Evolutionary conservation across 2,329 filamentous ascomycete species (phyloP), one percentile per base, ranked within the genome.

Genomic region (Plenodomus lindquistii): DNA sequence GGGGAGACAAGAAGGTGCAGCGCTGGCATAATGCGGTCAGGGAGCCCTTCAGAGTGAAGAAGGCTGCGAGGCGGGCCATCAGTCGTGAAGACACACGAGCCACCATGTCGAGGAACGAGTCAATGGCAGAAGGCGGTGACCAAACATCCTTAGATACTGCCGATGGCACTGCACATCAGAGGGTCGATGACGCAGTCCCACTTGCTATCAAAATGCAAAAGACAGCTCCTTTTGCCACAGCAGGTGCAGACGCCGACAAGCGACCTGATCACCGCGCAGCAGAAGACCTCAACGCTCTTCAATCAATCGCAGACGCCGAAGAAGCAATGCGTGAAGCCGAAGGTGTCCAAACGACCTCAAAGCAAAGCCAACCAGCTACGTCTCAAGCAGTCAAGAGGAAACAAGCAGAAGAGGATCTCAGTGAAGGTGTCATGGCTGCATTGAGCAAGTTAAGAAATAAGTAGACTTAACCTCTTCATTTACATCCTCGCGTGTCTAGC

Each of bases 1-100:
- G 92, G 92, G 94, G 94, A 27, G 90, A 95, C 73, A 91, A 90
- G 76, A 99, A 99, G 73, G 91, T 97, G 18, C 87, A 88, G 72
- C 83, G 85, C 48, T 97, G 93, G 93, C 87, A 82, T 59, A 82
- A 79, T 47, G 87, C 88, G 9, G 88, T 97, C 1, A 83, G 90
- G 50, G 91, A 96, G 72, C 90, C 91, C 0, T 97, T 97, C 62
- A 78, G 90, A 48, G 84, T 87, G 4, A 84, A 85, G 61, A 88
- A 87, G 63, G 83, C 88, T 2, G 83, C 81, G n/a, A 89, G 76
- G 57, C 70, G 78, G 34, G 76, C 73, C n/a, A 55, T 77, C 13
- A 63, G 54, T 34, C 66, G 66, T n/a, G 70, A 74, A 37, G 65
- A 65, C 37, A 66, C 55, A 18, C 53, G 49, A 35, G 49, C 47